These are phyloP conservation scores for Acorus calamus DNA, from an alignment of 106 monocot genomes.

Conservation along the genomic window DNA sequence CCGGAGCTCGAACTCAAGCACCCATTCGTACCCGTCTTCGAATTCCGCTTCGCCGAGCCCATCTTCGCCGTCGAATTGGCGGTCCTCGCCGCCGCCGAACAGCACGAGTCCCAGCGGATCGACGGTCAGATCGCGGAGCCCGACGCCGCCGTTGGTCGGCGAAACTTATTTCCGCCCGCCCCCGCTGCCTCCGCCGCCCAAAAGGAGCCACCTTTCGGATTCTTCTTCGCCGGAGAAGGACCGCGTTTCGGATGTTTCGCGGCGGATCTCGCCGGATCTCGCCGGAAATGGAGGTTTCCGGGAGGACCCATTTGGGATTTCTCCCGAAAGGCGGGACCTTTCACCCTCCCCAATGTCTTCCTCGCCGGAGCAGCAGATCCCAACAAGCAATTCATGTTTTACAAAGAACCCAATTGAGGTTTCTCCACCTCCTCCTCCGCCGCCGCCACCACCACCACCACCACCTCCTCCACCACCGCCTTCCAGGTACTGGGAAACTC, in stretches of 20 bases:
- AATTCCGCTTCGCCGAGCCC: slow-evolving; percentile 11
- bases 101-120: slow-evolving; percentile 23
- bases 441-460: slow-evolving; percentile 31
- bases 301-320: too few relatives aligned
- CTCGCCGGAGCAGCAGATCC: slow-evolving; percentile 6
- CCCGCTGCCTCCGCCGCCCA: slow-evolving; percentile 25
- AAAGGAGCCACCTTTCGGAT: slow-evolving; percentile 25
- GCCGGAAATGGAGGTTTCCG: too few relatives aligned
- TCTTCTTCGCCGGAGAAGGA: slow-evolving; percentile 15
- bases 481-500: neutral
- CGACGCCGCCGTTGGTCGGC: slow-evolving; percentile 20
- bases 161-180: neutral
- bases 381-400: slow-evolving; percentile 9
- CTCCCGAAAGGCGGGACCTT: neutral
- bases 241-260: neutral
- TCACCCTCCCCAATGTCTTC: slow-evolving; percentile 6
- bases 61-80: slow-evolving; percentile 13
- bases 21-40: slow-evolving; percentile 32
- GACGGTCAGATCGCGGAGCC: slow-evolving; percentile 15
- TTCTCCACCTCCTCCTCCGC: neutral
- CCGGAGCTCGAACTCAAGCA: slow-evolving; percentile 24
- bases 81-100: slow-evolving; percentile 15
- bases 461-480: slow-evolving; percentile 7
- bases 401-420: neutral
- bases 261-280: too few relatives aligned